Percentiles rank a stretch among this genome's conserved stretches.
Evolutionary conservation across 2,329 filamentous ascomycete genomes (phyloP).

Genomic region (Alternaria incomplexa): DNA sequence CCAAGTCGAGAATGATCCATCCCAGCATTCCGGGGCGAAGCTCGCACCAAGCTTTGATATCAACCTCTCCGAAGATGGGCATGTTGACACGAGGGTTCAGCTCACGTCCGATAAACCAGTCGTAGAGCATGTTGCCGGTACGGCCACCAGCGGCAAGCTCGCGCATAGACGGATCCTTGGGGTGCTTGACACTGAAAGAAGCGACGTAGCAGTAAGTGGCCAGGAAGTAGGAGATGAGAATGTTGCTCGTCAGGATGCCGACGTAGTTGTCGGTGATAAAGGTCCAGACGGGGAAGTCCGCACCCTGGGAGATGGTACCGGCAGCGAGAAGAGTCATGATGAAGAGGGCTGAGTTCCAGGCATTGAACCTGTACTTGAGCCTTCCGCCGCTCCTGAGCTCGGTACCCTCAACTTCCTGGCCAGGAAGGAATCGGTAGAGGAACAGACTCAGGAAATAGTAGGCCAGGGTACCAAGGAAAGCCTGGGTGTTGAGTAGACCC

Average conservation of each 20-base stretch:
- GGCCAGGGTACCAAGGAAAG: conserved; percentile 71
- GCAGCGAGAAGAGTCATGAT: conserved; percentile 74
- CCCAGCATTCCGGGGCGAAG: conserved; percentile 89
- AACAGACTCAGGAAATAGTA: conserved; percentile 81
- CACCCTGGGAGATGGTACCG: conserved; percentile 77
- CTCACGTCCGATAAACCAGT: conserved; percentile 96
- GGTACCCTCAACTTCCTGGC: conserved; percentile 71
- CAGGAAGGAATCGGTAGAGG: conserved; percentile 79
- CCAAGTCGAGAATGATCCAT: conserved; percentile 84
- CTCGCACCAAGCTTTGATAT: conserved; percentile 90
- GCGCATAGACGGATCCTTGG: conserved; percentile 73
- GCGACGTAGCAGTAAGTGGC: conserved; percentile 80
- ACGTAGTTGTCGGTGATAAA: conserved; percentile 92
- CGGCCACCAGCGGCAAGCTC: conserved; percentile 83
- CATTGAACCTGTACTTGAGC: conserved; percentile 81
- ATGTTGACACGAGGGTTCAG: conserved; percentile 85
- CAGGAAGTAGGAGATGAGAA: conserved; percentile 74
- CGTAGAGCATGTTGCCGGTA: conserved; percentile 85
- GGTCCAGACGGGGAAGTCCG: conserved; percentile 86
- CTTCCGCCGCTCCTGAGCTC: conserved; percentile 72
- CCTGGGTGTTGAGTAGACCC: conserved; percentile 73
- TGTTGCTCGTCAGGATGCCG: conserved; percentile 82
- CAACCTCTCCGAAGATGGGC: conserved; percentile 81
- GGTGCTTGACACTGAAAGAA: conserved; percentile 77
- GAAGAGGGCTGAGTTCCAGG: conserved; percentile 75